Conservation (phyloP, 257 asterid species). For the Ehretia macrophylla region DNA sequence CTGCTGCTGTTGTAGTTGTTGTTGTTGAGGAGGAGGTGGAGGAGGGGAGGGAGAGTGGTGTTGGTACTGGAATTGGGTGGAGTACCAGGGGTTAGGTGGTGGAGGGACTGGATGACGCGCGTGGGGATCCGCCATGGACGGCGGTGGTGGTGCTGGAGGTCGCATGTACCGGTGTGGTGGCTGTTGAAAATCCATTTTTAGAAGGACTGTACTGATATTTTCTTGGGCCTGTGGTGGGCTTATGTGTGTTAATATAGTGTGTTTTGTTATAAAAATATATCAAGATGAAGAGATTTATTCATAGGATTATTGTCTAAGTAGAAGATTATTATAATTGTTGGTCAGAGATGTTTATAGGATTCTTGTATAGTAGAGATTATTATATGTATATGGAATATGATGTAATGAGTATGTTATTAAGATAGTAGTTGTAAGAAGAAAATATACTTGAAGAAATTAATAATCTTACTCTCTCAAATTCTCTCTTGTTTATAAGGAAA, state of each 20-base stretch:
- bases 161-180: constrained; percentile 39
- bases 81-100: constrained; percentile 13
- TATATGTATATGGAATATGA: too few relatives aligned
- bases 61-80: constrained; percentile 69
- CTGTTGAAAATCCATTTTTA: constrained; percentile 24
- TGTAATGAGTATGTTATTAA: too few relatives aligned
- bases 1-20: constrained; percentile 16
- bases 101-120: not conserved
- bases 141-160: not conserved
- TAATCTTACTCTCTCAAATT: too few relatives aligned
- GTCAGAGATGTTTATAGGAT: too few relatives aligned
- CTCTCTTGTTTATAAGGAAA: too few relatives aligned
- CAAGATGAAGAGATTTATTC: too few relatives aligned
- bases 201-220: not conserved
- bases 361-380: too few relatives aligned
- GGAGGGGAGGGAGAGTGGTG: constrained; percentile 36
- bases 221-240: not conserved
- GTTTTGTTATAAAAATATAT: too few relatives aligned
- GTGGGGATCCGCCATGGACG: not conserved
- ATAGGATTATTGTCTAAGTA: too few relatives aligned
- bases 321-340: too few relatives aligned
- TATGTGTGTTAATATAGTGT: not conserved
- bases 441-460: too few relatives aligned
- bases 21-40: constrained; percentile 55
- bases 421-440: too few relatives aligned